Base-by-base conservation (phyloP, 768 basidiomycete species). In the Suillus occidentalis region DNA sequence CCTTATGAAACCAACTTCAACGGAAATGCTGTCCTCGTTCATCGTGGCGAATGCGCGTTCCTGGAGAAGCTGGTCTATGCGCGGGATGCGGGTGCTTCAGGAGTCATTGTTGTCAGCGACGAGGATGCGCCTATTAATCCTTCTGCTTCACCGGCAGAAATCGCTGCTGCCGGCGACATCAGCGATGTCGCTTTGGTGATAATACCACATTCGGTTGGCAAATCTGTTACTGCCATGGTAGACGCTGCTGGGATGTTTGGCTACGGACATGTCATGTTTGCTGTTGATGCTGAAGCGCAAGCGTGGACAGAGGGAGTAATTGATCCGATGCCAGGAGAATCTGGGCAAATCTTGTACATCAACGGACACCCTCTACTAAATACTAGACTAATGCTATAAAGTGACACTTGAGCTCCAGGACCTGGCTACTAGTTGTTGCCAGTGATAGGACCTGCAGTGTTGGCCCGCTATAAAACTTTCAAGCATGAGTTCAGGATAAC, bases 31-130 rank as follows among this genome's bases (percentile, higher is more conserved):
- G 73, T 95, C 28, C 72, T 97, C 18, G 80, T 91, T 18, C 81
- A 81, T 52, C 85, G 97, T 36, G 97, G 97, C 6, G 85, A 82
- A 6, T 99, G 97, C 75, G 90, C 94, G 10, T 98, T 99, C 77
- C 76, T 94, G 16, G 85, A 92, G 68, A 99, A 99, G 78, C 81
- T 96, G 18, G 59, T 87, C 14, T 67, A 82, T 53, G 95, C 95
- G 6, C 83, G 83, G 20, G 77, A 81, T 10, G 91, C 89, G 1
- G 89, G 87, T 1, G 94, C 94, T 6, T 83, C 84, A 0, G 96
- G 94, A 1, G 85, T 95, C 10, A 76, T 99, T 16, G 87, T 97
- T 50, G 77, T 91, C 71, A 89, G 85, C 72, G 80, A 88, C 64
- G 83, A 87, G 36, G 87, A 92, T 25, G 53, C 66, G 8, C 71